phyloP scores from a whole-genome alignment of 345 rosid species.

The Salix brachista region DNA sequence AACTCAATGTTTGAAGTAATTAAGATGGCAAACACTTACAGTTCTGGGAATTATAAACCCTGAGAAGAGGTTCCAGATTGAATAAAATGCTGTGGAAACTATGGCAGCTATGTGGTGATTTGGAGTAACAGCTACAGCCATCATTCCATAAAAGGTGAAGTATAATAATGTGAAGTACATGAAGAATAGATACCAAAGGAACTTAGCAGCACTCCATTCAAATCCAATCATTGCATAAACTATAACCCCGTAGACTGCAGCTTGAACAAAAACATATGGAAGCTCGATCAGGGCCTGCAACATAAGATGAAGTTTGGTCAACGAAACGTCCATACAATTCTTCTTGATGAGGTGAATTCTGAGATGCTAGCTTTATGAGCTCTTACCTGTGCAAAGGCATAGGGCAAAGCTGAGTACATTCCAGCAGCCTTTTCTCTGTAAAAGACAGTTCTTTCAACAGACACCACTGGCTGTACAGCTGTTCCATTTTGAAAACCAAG shows the following conservation, averaged over 20 bases:
- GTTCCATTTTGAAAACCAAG: conserved; percentile 55
- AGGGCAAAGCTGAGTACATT: conserved; percentile 76
- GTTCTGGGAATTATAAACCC: conserved; percentile 64
- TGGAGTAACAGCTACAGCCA: conserved; percentile 66
- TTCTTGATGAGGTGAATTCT: not conserved
- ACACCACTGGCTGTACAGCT: conserved; percentile 65
- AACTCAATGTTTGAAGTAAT: not conserved
- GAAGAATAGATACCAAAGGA: conserved; percentile 61
- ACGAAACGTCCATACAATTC: not conserved
- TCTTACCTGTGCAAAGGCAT: conserved; percentile 63
- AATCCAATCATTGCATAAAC: conserved; percentile 67
- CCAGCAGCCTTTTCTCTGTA: conserved; percentile 80
- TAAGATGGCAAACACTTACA: conserved; percentile 24
- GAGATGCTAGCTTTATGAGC: not conserved
- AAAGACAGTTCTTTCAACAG: conserved; percentile 67
- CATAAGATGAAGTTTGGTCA: not conserved
- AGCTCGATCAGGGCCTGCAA: conserved; percentile 53
- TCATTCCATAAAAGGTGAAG: conserved; percentile 74
- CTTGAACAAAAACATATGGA: conserved; percentile 50
- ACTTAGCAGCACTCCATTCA: conserved; percentile 51
- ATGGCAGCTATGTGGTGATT: conserved; percentile 54
- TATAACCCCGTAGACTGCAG: conserved; percentile 41
- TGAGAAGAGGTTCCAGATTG: conserved; percentile 55
- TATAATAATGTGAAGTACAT: conserved; percentile 54
- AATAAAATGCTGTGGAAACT: conserved; percentile 44